phyloP scores from a whole-genome alignment of 2,329 filamentous ascomycete species.

The Aureobasidium uvarum region DNA sequence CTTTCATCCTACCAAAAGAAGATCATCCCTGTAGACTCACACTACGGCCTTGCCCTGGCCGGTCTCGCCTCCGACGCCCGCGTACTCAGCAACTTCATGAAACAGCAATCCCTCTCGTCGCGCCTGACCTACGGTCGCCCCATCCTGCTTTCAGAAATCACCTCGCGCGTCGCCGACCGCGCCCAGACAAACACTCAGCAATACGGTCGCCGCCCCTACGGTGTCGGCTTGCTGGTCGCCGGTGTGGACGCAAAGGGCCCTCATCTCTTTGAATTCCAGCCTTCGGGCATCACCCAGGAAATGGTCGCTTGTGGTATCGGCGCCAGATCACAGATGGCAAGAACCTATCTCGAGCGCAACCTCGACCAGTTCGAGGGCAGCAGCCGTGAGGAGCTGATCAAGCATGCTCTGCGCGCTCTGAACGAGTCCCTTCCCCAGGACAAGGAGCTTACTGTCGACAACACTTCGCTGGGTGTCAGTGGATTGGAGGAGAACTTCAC shows the following conservation, averaged over 20 bases:
- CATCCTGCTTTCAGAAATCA: conserved; percentile 85
- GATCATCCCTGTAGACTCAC: conserved; percentile 93
- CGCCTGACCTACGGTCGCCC: conserved; percentile 94
- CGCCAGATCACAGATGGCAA: conserved; percentile 92
- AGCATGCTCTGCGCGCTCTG: conserved; percentile 83
- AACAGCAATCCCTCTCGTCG: conserved; percentile 94
- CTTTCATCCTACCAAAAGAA: conserved; percentile 99
- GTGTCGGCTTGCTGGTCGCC: conserved; percentile 86
- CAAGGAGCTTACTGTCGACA: conserved; percentile 95
- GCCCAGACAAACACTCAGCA: conserved; percentile 98
- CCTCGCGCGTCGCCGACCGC: conserved; percentile 89
- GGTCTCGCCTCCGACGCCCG: conserved; percentile 96
- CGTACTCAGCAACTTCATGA: conserved; percentile 99
- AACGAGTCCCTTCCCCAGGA: conserved; percentile 97
- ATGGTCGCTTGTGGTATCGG: conserved; percentile 97
- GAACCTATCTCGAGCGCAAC: conserved; percentile 94
- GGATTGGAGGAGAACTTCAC: conserved; percentile 87
- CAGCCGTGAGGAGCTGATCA: conserved; percentile 79
- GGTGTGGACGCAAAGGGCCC: conserved; percentile 92
- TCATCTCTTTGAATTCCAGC: conserved; percentile 98
- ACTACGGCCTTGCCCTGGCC: conserved; percentile 92
- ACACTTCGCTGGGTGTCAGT: conserved; percentile 87
- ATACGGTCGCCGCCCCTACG: conserved; percentile 94
- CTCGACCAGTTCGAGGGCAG: conserved; percentile 76
- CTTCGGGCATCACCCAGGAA: conserved; percentile 92